Conservation (phyloP, 164 flowering plant species). For the grape (Vitis vinifera) region ASM3070453v1 NC_081820.1:22985001-22985500, state of each 20-base stretch:
- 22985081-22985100: no score
- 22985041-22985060: no score
- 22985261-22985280: not conserved
- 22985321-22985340: not conserved
- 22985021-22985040: no score
- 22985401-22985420: not conserved
- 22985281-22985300: no score
- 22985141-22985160: not conserved
- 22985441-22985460: not conserved
- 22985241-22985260: not conserved
- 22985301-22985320: not conserved
- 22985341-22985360: not conserved
- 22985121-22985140: not conserved
- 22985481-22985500: not conserved
- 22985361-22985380: not conserved
- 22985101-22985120: no score
- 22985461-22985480: no score
- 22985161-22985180: not conserved
- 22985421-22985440: not conserved
- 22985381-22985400: not conserved
- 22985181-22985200: not conserved
- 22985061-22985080: no score
- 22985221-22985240: not conserved
- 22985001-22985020: no score
- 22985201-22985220: not conserved